A percentile compares a stretch with the other conserved stretches of the same genome.
phyloP scores from a whole-genome alignment of 495 filamentous ascomycete species.

The Trichoderma virens region DNA sequence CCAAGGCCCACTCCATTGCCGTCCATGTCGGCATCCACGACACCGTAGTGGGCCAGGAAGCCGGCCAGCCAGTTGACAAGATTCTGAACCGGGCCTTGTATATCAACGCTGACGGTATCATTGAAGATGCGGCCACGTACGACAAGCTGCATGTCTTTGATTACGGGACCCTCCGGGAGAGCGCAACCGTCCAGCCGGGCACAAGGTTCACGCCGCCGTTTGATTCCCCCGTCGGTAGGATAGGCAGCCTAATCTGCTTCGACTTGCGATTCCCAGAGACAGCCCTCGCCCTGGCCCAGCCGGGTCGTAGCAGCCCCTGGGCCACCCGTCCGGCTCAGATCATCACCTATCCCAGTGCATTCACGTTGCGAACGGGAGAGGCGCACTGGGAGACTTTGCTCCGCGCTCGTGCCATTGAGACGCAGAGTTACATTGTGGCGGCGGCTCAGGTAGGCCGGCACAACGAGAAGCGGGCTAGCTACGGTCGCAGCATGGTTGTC shows the following conservation, averaged over 20 bases:
- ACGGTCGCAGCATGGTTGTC: slow-evolving; percentile 83
- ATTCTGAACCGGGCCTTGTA: slow-evolving; percentile 42
- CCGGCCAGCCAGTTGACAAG: slow-evolving; percentile 26
- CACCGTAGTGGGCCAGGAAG: slow-evolving; percentile 33
- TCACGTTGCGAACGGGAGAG: slow-evolving; percentile 77
- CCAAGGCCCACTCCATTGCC: slow-evolving; percentile 48
- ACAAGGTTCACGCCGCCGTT: slow-evolving; percentile 50
- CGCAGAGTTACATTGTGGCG: slow-evolving; percentile 78
- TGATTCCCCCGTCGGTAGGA: slow-evolving; percentile 59
- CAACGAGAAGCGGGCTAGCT: slow-evolving; percentile 71
- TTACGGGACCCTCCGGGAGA: slow-evolving; percentile 24
- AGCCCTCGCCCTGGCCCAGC: slow-evolving; percentile 54
- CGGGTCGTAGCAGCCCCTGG: slow-evolving; percentile 19
- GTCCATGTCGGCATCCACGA: slow-evolving; percentile 91
- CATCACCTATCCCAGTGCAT: slow-evolving; percentile 83
- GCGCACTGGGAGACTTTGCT: slow-evolving; percentile 82
- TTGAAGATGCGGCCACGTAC: slow-evolving; percentile 26
- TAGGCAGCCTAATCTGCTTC: slow-evolving; percentile 82
- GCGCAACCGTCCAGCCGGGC: slow-evolving; percentile 31
- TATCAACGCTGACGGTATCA: slow-evolving; percentile 32
- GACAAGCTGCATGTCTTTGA: slow-evolving; percentile 54
- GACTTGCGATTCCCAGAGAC: slow-evolving; percentile 86
- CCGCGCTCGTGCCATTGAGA: slow-evolving; percentile 80
- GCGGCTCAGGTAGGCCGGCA: slow-evolving; percentile 79
- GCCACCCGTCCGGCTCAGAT: slow-evolving; percentile 52